These are phyloP conservation scores for Coemansia sp. DNA, from an alignment of 192 early-diverging fungal genomes.

Conservation along the genomic window DNA sequence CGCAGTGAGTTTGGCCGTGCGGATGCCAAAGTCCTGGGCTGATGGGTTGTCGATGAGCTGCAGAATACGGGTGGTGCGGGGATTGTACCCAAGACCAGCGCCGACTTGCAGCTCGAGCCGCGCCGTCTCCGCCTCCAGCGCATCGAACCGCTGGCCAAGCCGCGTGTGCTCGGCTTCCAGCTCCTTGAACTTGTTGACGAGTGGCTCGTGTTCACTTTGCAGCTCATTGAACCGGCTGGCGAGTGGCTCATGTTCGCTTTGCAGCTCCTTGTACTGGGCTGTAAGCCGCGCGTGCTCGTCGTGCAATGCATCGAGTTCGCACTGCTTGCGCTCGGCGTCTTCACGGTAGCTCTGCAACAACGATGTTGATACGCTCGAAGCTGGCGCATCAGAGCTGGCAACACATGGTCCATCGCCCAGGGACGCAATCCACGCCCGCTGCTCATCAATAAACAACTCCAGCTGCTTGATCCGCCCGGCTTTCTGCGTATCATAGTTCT, in stretches of 20 bases:
- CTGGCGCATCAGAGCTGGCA: too few species aligned
- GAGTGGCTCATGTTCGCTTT: conserved; percentile 10
- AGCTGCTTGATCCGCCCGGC: conserved; percentile 58
- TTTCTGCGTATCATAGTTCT: conserved; percentile 59
- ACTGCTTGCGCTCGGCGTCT: conserved; percentile 21
- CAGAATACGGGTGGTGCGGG: conserved; percentile 60
- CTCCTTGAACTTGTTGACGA: background rate
- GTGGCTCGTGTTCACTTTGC: conserved; percentile 5
- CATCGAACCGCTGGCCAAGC: conserved; percentile 21
- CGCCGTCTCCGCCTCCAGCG: conserved; percentile 56
- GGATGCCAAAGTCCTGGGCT: conserved; percentile 61
- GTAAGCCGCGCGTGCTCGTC: conserved; percentile 6
- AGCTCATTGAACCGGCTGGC: background rate
- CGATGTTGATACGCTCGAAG: background rate
- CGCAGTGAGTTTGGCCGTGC: conserved; percentile 64
- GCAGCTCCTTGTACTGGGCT: conserved; percentile 6
- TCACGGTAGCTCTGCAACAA: conserved; percentile 29
- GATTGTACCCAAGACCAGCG: conserved; percentile 59
- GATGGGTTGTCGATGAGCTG: conserved; percentile 78
- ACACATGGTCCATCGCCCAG: background rate
- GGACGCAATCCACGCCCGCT: conserved; percentile 41
- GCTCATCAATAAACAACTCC: conserved; percentile 62
- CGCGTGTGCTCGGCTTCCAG: conserved; percentile 4
- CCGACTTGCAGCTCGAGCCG: conserved; percentile 64
- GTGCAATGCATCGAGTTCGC: conserved; percentile 13